Evolutionary conservation across 352 stramenopile species (phyloP).

Genomic region (Globisporangium alternatum): DNA sequence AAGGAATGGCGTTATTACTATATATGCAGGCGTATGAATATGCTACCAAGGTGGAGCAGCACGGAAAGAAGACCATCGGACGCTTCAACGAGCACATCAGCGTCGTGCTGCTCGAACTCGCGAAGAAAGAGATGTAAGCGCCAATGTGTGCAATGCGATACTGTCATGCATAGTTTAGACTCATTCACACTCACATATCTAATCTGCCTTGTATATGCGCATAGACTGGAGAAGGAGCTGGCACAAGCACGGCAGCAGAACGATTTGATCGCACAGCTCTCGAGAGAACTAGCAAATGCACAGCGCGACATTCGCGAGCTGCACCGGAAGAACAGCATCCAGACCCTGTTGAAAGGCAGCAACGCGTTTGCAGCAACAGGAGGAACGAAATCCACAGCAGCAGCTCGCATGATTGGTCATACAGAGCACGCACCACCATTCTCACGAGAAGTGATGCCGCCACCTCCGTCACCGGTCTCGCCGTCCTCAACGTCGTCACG

Average conservation of each 20-base stretch:
- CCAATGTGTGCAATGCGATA: background rate
- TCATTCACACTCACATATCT: background rate
- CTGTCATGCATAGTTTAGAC: background rate
- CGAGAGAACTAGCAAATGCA: constrained; percentile 61
- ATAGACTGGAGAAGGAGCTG: constrained; percentile 63
- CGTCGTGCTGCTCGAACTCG: constrained; percentile 52
- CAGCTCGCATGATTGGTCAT: background rate
- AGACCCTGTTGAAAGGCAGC: constrained; percentile 52
- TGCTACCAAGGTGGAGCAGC: constrained; percentile 44
- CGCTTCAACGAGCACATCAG: constrained; percentile 50
- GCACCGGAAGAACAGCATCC: constrained; percentile 63
- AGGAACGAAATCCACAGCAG: background rate
- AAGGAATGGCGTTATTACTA: background rate
- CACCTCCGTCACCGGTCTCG: background rate
- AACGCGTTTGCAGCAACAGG: constrained; percentile 10
- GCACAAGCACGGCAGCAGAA: constrained; percentile 56
- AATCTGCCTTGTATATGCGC: background rate
- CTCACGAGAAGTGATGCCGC: background rate
- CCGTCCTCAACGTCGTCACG: constrained; percentile 13
- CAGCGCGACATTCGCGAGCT: constrained; percentile 78
- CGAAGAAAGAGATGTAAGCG: constrained; percentile 57
- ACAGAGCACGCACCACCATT: background rate
- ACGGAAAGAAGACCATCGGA: constrained; percentile 37
- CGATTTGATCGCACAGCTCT: constrained; percentile 43
- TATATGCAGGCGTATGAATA: constrained; percentile 50